Evolutionary conservation across 2,329 filamentous ascomycete species (phyloP), one percentile per base, ranked within the genome.

Genomic region (Capronia americana): DNA sequence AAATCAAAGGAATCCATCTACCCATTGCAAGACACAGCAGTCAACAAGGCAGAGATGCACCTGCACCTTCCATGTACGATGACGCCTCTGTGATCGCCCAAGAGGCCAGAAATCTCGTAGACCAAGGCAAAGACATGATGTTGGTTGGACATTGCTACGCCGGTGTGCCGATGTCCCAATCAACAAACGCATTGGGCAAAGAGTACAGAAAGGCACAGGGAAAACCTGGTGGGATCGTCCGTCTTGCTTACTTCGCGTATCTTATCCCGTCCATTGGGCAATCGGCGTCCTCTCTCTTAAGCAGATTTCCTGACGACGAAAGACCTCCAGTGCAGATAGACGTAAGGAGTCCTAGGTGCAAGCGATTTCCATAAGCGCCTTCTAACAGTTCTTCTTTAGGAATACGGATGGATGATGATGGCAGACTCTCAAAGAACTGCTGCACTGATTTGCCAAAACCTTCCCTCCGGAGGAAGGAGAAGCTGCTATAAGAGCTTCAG

Each of bases 111-210:
- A 69, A 69, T 20, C 64, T 78, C 5, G 72, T 71, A 24, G 73
- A 76, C 4, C 68, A 75, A 54, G 77, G 74, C 17, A 76, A 77
- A 61, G 57, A 80, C 67, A 75, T 75, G 65, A 75, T 68, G 54
- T 67, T 72, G 65, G 73, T 72, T 57, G 77, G 68, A 69, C 78
- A 75, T 75, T 82, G 77, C 65, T 80, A 72, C 72, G 77, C 68
- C 72, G 81, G 71, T 55, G 72, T 72, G 69, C 74, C 74, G 0
- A 72, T 72, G 5, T 75, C 71, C 8, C 69, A 78, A 55, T 69
- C 67, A 34, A 53, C 74, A 11, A 48, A 74, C 10, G 75, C 75
- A 1, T 73, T 80, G 23, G 73, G 73, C 28, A 76, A 75, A 46
- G 44, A 69, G 2, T 71, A 75, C n/a, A 70, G 76, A 4, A 65